These are phyloP conservation scores for Prunus salicina DNA, from an alignment of 306 rosid genomes.

Conservation along the genomic window DNA sequence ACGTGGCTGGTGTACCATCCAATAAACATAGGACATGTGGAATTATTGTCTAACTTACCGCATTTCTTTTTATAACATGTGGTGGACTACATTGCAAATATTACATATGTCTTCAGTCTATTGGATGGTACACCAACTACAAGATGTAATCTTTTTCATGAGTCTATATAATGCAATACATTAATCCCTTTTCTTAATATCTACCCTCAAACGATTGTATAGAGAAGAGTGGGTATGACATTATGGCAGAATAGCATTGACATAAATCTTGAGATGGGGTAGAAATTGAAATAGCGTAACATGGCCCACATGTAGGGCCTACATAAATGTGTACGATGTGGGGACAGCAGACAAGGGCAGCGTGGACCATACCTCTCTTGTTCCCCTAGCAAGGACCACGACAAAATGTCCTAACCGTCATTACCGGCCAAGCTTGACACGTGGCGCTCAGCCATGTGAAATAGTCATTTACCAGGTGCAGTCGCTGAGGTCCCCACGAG, in stretches of 20 bases:
- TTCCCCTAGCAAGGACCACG: slow-evolving; percentile 34
- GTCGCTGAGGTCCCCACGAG: too few species aligned
- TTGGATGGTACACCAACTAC: too few species aligned
- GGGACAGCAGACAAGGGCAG: slow-evolving; percentile 40
- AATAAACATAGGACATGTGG: too few species aligned
- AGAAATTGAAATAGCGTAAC: neutral
- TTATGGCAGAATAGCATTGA: neutral
- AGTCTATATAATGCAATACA: too few species aligned
- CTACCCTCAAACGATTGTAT: too few species aligned
- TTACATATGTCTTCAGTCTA: too few species aligned
- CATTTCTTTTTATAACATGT: too few species aligned
- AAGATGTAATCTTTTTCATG: too few species aligned
- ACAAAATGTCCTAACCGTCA: slow-evolving; percentile 46
- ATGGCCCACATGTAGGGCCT: neutral
- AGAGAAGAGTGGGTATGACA: neutral
- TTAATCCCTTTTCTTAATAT: too few species aligned
- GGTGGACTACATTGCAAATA: too few species aligned
- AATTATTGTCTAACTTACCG: too few species aligned
- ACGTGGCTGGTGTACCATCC: too few species aligned
- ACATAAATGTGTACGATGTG: neutral
- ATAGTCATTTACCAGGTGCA: neutral
- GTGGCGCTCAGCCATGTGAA: slow-evolving; percentile 27
- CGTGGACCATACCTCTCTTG: slow-evolving; percentile 41
- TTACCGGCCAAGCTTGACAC: slow-evolving; percentile 46
- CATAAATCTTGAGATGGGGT: neutral